These are phyloP conservation scores for Pseudoneurospora amorphoporcata DNA, from an alignment of 495 filamentous ascomycete genomes.

Conservation along the genomic window DNA sequence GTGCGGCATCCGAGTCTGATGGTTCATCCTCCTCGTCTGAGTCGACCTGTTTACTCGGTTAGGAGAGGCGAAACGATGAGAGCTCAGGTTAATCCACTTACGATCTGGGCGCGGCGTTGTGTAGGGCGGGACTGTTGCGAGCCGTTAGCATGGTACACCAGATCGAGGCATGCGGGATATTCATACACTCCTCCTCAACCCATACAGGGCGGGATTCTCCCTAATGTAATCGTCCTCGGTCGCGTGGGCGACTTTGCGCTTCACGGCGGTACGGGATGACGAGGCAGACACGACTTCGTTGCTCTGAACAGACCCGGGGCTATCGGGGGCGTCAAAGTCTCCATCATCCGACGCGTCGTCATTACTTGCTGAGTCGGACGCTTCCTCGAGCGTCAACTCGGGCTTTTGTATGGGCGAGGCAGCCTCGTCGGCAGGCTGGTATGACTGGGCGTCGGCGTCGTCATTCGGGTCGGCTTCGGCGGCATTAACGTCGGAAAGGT, in stretches of 20 bases:
- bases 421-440: conserved; percentile 37
- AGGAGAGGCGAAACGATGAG: conserved; percentile 4
- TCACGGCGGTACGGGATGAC: conserved; percentile 51
- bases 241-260: conserved; percentile 58
- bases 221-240: conserved; percentile 74
- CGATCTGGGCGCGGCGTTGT: conserved; percentile 37
- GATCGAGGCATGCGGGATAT: neutral
- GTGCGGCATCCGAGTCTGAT: conserved; percentile 56
- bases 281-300: conserved; percentile 50
- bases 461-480: conserved; percentile 10
- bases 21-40: conserved; percentile 63
- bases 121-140: conserved; percentile 36
- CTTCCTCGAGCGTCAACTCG: conserved; percentile 28
- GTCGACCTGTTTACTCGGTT: conserved; percentile 45
- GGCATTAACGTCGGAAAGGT: conserved; percentile 36
- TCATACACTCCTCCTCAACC: conserved; percentile 79
- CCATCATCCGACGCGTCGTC: conserved; percentile 70
- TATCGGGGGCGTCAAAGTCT: conserved; percentile 63
- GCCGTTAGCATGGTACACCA: conserved; percentile 23
- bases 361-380: conserved; percentile 40
- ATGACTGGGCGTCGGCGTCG: neutral
- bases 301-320: conserved; percentile 41
- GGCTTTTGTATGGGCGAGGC: conserved; percentile 61
- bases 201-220: conserved; percentile 93
- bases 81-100: conserved; percentile 23